These are phyloP conservation scores for Leccinellum luteum DNA, from an alignment of 768 basidiomycete genomes.

Conservation along the genomic window DNA sequence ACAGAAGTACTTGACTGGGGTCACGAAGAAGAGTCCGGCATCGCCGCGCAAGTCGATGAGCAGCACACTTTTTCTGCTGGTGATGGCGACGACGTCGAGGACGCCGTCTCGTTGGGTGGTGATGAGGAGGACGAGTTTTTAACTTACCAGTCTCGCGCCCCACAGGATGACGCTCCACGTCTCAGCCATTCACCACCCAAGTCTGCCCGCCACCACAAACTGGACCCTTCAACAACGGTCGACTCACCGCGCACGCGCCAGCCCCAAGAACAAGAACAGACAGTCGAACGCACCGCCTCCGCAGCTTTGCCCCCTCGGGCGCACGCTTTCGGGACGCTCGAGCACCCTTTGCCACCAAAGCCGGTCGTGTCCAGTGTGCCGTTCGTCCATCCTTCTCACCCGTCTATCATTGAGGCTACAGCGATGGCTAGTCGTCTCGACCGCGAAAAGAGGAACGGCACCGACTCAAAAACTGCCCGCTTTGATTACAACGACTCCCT, in stretches of 20 bases:
- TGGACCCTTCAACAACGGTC: conserved; percentile 10
- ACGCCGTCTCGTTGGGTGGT: conserved; percentile 69
- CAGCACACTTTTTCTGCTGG: conserved; percentile 21
- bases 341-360: conserved; percentile 70
- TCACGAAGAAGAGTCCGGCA: conserved; percentile 45
- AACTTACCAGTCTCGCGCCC: conserved; percentile 38
- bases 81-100: conserved; percentile 52
- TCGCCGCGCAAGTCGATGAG: conserved; percentile 43
- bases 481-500: conserved; percentile 36
- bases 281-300: conserved; percentile 11
- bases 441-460: conserved; percentile 44
- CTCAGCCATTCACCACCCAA: conserved; percentile 21
- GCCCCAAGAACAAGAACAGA: conserved; percentile 7
- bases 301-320: conserved; percentile 21
- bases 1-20: conserved; percentile 72
- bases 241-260: conserved; percentile 4
- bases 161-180: conserved; percentile 18
- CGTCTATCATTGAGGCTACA: conserved; percentile 59
- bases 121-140: conserved; percentile 66
- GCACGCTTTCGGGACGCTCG: conserved; percentile 31
- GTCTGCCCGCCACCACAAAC: conserved; percentile 9
- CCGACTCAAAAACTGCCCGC: conserved; percentile 19
- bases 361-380: conserved; percentile 51
- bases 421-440: conserved; percentile 51
- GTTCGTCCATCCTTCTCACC: conserved; percentile 53